These are phyloP conservation scores for Pontederia crassipes DNA, from an alignment of 176 grass and related monocot species.

Conservation along the genomic window DNA sequence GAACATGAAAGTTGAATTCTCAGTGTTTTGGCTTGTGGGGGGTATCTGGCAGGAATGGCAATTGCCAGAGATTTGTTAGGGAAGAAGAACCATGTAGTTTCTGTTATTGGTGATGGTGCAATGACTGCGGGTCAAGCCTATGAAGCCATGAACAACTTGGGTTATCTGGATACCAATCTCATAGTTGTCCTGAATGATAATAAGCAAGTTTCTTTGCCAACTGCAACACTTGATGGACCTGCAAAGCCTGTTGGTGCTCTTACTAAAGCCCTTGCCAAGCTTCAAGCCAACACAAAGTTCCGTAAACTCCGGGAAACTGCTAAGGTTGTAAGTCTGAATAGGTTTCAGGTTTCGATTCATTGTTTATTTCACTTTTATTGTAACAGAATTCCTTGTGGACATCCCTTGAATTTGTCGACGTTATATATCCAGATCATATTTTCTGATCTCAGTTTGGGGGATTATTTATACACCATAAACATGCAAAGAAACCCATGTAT, in stretches of 20 bases:
- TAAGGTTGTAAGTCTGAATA: conserved; percentile 24
- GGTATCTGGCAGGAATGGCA: conserved; percentile 49
- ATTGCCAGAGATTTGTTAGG: conserved; percentile 59
- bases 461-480: too few species aligned
- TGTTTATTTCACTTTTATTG: background rate
- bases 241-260: conserved; percentile 65
- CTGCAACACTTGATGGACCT: conserved; percentile 61
- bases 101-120: conserved; percentile 88
- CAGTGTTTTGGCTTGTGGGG: background rate
- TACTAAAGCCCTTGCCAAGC: conserved; percentile 69
- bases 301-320: conserved; percentile 58
- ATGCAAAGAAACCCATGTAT: too few species aligned
- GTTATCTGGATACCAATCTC: conserved; percentile 69
- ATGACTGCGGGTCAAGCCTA: conserved; percentile 90
- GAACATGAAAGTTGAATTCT: background rate
- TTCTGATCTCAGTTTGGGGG: too few species aligned
- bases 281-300: conserved; percentile 74
- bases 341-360: background rate
- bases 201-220: conserved; percentile 85
- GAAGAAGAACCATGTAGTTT: conserved; percentile 61
- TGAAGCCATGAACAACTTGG: conserved; percentile 88
- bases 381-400: background rate
- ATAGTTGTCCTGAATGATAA: conserved; percentile 85
- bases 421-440: too few species aligned
- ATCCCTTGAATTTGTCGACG: too few species aligned